Percentiles rank a stretch among this genome's conserved stretches.
These are phyloP conservation scores for Monosporascus sp. DNA, from an alignment of 2,329 filamentous ascomycete species.

Conservation along the genomic window DNA sequence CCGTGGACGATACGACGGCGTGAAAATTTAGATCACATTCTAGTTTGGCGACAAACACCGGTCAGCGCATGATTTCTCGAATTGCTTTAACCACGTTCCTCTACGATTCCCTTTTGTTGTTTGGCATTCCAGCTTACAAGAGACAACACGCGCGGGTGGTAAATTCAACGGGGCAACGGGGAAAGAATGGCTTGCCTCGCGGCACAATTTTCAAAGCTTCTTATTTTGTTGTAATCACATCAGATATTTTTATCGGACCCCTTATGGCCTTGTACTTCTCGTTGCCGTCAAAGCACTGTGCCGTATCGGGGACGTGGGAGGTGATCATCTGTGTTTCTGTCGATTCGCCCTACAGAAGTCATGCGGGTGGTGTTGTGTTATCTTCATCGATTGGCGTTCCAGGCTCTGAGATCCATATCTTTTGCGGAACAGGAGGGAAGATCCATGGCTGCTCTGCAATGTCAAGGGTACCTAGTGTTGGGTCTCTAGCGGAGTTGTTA, in stretches of 20 bases:
- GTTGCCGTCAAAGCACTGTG: too few relatives aligned
- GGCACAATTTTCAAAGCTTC: constrained; percentile 22
- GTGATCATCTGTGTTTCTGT: neutral
- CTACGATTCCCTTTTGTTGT: constrained; percentile 6
- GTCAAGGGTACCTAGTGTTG: neutral
- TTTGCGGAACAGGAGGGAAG: too few relatives aligned
- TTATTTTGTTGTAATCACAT: constrained; percentile 18
- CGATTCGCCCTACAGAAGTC: neutral
- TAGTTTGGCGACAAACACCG: constrained; percentile 24
- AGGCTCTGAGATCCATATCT: too few relatives aligned
- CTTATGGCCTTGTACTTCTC: neutral
- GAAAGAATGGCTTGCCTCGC: constrained; percentile 31
- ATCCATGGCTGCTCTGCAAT: neutral
- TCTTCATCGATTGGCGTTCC: too few relatives aligned
- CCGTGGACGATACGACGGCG: neutral
- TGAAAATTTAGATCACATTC: constrained; percentile 18
- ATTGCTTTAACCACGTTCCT: constrained; percentile 9
- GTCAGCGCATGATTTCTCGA: constrained; percentile 19
- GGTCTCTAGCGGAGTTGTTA: neutral
- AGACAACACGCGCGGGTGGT: constrained; percentile 3
- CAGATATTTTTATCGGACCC: neutral
- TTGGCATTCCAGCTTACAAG: constrained; percentile 8
- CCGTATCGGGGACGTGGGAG: too few relatives aligned
- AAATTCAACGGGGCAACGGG: constrained; percentile 14
- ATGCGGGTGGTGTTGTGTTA: neutral